Evolutionary conservation across 1,284 basidiomycete species (phyloP).

Genomic region (Pyrrhoderma lamaoense): DNA sequence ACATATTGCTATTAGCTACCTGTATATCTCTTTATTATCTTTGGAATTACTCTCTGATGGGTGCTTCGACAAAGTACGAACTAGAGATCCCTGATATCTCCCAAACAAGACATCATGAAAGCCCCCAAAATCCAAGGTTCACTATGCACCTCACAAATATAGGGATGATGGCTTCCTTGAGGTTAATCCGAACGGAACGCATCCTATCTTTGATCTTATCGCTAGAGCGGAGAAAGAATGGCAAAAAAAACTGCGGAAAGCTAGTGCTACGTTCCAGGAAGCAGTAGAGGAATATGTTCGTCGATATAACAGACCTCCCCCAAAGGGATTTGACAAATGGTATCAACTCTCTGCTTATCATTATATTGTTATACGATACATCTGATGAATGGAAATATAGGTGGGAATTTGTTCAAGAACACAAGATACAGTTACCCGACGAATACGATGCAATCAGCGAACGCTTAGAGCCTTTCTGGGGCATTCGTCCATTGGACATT

Average conservation of each 20-base stretch:
- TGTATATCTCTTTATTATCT: constrained; percentile 2
- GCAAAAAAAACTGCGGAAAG: constrained; percentile 41
- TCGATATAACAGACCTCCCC: constrained; percentile 41
- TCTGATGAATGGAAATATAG: not conserved
- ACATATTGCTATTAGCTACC: not conserved
- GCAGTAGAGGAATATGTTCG: constrained; percentile 50
- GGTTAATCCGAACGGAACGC: constrained; percentile 23
- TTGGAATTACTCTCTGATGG: not conserved
- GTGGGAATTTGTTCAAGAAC: constrained; percentile 23
- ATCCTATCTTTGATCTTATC: constrained; percentile 51
- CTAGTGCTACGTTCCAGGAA: constrained; percentile 45
- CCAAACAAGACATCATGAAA: not conserved
- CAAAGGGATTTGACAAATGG: constrained; percentile 48
- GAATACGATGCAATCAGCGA: constrained; percentile 27
- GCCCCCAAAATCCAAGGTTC: not conserved
- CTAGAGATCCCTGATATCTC: not conserved
- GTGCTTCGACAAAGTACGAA: not conserved
- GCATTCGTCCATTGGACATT: constrained; percentile 20
- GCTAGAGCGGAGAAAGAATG: constrained; percentile 39
- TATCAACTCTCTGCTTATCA: constrained; percentile 21
- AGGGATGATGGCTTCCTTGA: constrained; percentile 14
- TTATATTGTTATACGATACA: not conserved
- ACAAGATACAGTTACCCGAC: constrained; percentile 31
- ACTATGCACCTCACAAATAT: constrained; percentile 8
- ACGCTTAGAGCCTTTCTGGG: constrained; percentile 25